phyloP scores from a whole-genome alignment of 75 land plant species.

The Azolla pinnata region DNA sequence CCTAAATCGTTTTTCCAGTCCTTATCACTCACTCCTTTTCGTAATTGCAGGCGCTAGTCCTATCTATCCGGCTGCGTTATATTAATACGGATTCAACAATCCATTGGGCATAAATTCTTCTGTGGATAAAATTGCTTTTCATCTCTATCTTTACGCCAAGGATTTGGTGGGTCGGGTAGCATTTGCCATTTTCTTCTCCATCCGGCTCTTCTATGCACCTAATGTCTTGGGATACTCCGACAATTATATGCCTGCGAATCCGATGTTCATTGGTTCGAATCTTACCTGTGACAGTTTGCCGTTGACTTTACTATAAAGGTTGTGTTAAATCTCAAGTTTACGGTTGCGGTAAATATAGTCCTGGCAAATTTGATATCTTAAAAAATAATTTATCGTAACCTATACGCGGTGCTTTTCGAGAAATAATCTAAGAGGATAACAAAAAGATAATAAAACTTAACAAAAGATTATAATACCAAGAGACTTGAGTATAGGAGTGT shows the following conservation, averaged over 20 bases:
- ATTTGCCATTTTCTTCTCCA: conserved; percentile 22
- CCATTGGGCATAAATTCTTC: conserved; percentile 30
- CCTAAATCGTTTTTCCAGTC: neutral
- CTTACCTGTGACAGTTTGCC: too few species aligned
- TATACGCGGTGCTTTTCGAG: too few species aligned
- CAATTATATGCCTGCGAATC: conserved; percentile 10
- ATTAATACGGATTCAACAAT: conserved; percentile 29
- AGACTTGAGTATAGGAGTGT: too few species aligned
- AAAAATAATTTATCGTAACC: too few species aligned
- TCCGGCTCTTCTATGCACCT: conserved; percentile 20
- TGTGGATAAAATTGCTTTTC: conserved; percentile 34
- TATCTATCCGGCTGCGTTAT: conserved; percentile 5
- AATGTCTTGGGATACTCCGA: conserved; percentile 27
- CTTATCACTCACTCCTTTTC: conserved; percentile 1
- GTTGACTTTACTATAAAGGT: too few species aligned
- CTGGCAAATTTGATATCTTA: too few species aligned
- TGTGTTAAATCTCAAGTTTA: too few species aligned
- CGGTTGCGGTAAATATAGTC: too few species aligned
- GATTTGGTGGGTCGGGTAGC: conserved; percentile 32
- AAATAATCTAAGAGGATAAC: too few species aligned
- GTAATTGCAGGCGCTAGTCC: conserved; percentile 1
- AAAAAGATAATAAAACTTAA: too few species aligned
- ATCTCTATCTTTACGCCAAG: conserved; percentile 25
- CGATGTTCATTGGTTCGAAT: conserved; percentile 4
- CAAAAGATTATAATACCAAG: too few species aligned